A percentile compares a stretch with the other conserved stretches of the same genome.
Conservation (phyloP, 1,284 basidiomycete genomes). For the Sporisorium iseilematis-ciliati region DNA sequence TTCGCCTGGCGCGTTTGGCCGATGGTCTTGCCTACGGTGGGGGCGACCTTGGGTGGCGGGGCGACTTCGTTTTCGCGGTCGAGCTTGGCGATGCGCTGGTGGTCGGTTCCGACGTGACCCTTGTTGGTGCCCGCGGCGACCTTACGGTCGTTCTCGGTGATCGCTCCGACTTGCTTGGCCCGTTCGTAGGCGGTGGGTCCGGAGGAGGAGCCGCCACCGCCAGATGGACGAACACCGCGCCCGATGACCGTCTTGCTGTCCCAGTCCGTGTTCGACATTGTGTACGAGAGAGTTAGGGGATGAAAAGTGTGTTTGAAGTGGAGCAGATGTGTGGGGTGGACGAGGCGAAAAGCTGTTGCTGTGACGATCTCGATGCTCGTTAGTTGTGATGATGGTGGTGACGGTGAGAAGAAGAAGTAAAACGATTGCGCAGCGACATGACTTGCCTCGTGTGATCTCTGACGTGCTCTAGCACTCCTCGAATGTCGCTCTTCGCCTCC, state of each 20-base stretch:
- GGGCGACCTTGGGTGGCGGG: slow-evolving; percentile 86
- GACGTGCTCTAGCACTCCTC: not conserved
- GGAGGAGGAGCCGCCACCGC: slow-evolving; percentile 77
- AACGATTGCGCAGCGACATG: no score
- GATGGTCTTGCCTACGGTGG: slow-evolving; percentile 87
- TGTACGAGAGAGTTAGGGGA: not conserved
- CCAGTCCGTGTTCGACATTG: slow-evolving; percentile 57
- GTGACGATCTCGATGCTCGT: no score
- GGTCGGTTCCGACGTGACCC: slow-evolving; percentile 63
- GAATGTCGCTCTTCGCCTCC: no score
- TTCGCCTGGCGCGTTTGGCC: slow-evolving; percentile 82
- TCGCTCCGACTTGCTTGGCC: slow-evolving; percentile 71
- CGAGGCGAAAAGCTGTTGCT: no score
- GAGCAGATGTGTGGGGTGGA: no score
- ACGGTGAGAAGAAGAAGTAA: not conserved
- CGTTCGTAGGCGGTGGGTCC: slow-evolving; percentile 66
- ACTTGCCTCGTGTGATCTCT: not conserved
- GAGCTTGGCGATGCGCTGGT: slow-evolving; percentile 67
- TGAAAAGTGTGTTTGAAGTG: not conserved
- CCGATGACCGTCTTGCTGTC: slow-evolving; percentile 77
- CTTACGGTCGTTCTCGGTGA: slow-evolving; percentile 72
- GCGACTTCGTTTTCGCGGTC: slow-evolving; percentile 84
- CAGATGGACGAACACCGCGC: slow-evolving; percentile 74
- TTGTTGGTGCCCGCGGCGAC: slow-evolving; percentile 65
- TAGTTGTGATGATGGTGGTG: no score